phyloP scores from a whole-genome alignment of 495 filamentous ascomycete genomes.

The Aspergillus nanangensis region DNA sequence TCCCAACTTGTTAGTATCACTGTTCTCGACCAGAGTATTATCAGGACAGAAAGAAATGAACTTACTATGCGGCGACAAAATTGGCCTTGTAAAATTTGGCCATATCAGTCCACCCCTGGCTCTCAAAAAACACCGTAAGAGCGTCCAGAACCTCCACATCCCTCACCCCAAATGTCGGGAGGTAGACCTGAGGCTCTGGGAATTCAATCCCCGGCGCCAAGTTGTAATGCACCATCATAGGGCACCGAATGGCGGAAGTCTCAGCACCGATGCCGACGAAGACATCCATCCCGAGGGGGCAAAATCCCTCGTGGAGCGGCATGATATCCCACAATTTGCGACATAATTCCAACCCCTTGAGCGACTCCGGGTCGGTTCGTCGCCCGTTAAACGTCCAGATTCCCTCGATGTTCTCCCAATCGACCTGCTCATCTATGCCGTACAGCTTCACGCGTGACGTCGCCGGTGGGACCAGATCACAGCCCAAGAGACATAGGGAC shows the following conservation, averaged over 20 bases:
- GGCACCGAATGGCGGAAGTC: neutral
- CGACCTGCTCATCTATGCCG: neutral
- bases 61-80: too few species aligned
- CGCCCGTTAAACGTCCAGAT: conserved; percentile 5
- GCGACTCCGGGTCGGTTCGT: neutral
- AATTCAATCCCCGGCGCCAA: conserved; percentile 2
- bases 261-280: neutral
- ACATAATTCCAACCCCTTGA: neutral
- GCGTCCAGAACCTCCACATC: conserved; percentile 8
- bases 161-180: conserved; percentile 5
- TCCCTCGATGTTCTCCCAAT: neutral
- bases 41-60: too few species aligned
- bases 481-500: neutral
- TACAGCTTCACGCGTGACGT: conserved; percentile 4
- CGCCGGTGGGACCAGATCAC: neutral
- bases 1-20: too few species aligned
- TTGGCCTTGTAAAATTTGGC: conserved; percentile 3
- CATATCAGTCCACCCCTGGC: conserved; percentile 2
- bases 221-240: conserved; percentile 10
- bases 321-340: conserved; percentile 1
- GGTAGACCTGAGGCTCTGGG: conserved; percentile 17
- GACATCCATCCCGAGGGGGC: neutral
- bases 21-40: too few species aligned
- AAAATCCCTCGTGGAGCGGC: neutral
- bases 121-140: conserved; percentile 9